Evolutionary conservation across 2,329 filamentous ascomycete genomes (phyloP).

Genomic region (Fragosphaeria purpurea): DNA sequence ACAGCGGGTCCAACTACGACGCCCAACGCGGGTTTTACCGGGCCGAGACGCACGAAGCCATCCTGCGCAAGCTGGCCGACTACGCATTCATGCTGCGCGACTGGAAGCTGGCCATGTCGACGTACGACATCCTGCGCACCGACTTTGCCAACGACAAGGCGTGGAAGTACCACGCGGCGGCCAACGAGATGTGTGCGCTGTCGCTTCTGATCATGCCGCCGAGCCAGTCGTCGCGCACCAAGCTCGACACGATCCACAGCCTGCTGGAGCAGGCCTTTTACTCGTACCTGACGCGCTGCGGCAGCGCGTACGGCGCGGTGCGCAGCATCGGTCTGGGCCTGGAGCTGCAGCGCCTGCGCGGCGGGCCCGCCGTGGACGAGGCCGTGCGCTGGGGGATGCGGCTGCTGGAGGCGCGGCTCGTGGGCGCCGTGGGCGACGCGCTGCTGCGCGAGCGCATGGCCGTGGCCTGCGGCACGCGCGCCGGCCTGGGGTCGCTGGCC

Average conservation of each 20-base stretch:
- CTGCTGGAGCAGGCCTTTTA: constrained; percentile 87
- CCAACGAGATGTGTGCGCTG: constrained; percentile 89
- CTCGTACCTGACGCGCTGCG: constrained; percentile 81
- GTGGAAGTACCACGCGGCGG: constrained; percentile 88
- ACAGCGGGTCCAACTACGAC: constrained; percentile 57
- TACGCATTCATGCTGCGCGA: constrained; percentile 96
- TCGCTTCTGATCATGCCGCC: constrained; percentile 71
- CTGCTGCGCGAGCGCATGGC: constrained; percentile 80
- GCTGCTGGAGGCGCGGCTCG: constrained; percentile 65
- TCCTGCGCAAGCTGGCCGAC: constrained; percentile 87
- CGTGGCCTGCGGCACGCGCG: constrained; percentile 69
- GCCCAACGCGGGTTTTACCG: constrained; percentile 73
- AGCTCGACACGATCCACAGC: constrained; percentile 71
- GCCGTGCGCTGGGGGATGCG: constrained; percentile 77
- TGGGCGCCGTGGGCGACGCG: constrained; percentile 67
- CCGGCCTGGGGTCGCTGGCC: constrained; percentile 52
- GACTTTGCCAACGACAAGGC: constrained; percentile 95
- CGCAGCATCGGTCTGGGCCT: constrained; percentile 65
- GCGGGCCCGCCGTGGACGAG: constrained; percentile 72
- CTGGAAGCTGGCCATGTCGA: constrained; percentile 85
- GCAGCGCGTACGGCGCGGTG: constrained; percentile 66
- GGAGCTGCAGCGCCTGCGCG: constrained; percentile 74
- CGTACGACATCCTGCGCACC: constrained; percentile 77
- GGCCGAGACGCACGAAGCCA: constrained; percentile 74
- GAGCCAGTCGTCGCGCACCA: constrained; percentile 60